These are phyloP conservation scores for Pugionium dolabratum DNA, from an alignment of 345 rosid genomes.

Conservation along the genomic window DNA sequence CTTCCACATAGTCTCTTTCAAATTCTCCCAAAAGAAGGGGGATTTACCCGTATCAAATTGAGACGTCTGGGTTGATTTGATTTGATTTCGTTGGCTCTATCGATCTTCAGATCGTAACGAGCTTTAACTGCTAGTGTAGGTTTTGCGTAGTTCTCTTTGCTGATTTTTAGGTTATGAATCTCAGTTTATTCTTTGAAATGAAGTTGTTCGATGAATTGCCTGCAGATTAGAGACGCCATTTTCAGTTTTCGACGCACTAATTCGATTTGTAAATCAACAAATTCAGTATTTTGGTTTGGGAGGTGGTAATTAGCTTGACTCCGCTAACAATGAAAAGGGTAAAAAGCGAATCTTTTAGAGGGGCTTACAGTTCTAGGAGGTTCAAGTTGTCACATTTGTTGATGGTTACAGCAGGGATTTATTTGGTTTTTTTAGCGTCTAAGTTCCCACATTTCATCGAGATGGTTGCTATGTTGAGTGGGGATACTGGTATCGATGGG, in stretches of 20 bases:
- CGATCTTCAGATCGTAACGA: slow-evolving; percentile 31
- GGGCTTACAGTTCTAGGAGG: slow-evolving; percentile 52
- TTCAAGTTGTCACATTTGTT: slow-evolving; percentile 76
- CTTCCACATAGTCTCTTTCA: background rate
- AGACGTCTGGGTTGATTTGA: slow-evolving; percentile 32
- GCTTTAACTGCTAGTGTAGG: slow-evolving; percentile 16
- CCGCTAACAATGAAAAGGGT: slow-evolving; percentile 66
- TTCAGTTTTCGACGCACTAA: slow-evolving; percentile 1
- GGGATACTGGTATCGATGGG: slow-evolving; percentile 60
- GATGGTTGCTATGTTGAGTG: slow-evolving; percentile 65
- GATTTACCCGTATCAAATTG: background rate
- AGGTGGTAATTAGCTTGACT: slow-evolving; percentile 34
- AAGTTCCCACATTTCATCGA: slow-evolving; percentile 85
- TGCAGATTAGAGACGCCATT: slow-evolving; percentile 28
- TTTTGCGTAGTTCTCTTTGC: slow-evolving; percentile 5
- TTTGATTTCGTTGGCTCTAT: slow-evolving; percentile 9
- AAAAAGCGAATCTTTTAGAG: slow-evolving; percentile 56
- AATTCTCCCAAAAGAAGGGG: slow-evolving; percentile 3
- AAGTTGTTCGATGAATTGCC: slow-evolving; percentile 31
- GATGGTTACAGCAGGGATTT: slow-evolving; percentile 61
- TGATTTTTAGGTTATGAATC: slow-evolving; percentile 26
- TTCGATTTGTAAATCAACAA: slow-evolving; percentile 24
- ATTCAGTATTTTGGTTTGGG: slow-evolving; percentile 20
- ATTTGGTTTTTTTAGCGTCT: slow-evolving; percentile 72
- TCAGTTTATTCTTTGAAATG: slow-evolving; percentile 5